Base-by-base conservation (phyloP, 257 asterid genomes). In the Catharanthus roseus region DNA sequence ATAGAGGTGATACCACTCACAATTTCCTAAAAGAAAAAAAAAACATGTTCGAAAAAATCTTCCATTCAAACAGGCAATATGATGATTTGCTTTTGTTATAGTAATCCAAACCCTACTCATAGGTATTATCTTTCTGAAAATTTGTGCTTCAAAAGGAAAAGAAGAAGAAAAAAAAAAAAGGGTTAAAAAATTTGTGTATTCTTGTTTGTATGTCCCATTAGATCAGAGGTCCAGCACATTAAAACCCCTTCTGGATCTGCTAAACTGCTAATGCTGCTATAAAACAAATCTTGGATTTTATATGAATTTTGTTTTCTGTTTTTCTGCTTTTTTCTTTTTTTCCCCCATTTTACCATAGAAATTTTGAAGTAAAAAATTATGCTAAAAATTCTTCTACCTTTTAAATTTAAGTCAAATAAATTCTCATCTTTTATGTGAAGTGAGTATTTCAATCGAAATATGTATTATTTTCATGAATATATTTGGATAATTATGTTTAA, bases 231-330 rank as follows among this genome's bases (percentile, higher is more conserved):
- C 54, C 73, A 55, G 47, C 72, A 42, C 31, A 39, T 49, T 10
- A 45, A n/a, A 45, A 1, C 33, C 69, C 29, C 6, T 38, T 26
- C 24, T 23, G 3, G 18, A 10, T 26, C 38, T 70, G 13, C 0
- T 19, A 24, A 47, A 16, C 38, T 70, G 13, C 0, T 19, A 24
- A 38, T 63, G n/a, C 41, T 33, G 57, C 21, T 33, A 54, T 6
- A 33, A 42, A 70, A 70, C 68, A 70, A 76, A 44, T 55, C 38
- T 23, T 0, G 15, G 79, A 68, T 51, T 65, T 60, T 42, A 57
- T 57, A 39, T 38, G 64, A 60, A 6, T n/a, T 49, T 7, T n/a
- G 24, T 61, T 58, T 61, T 47, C 26, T 61, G 45, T 21, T 47
- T 71, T 0, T 39, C 39, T 26, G 0, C 15, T 16, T 0, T 6